phyloP scores from a whole-genome alignment of 192 early-diverging fungal species.

The Linnemannia elongata region DNA sequence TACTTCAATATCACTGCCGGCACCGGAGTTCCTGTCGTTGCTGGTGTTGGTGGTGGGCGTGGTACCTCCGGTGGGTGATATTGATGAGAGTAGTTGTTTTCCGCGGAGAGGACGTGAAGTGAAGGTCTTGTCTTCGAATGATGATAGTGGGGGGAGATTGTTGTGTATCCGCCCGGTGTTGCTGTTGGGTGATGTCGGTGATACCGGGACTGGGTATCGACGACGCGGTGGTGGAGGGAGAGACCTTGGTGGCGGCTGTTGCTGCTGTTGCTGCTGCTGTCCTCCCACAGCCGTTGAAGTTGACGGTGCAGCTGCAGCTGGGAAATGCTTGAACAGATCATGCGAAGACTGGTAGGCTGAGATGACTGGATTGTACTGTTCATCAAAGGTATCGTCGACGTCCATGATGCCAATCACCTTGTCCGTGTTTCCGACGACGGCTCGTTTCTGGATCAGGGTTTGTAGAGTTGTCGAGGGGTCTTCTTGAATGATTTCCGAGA shows the following conservation, averaged over 20 bases:
- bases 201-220: not conserved
- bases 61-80: not conserved
- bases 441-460: not conserved
- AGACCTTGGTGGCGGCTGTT: not conserved
- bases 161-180: not conserved
- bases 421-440: not conserved
- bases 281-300: not conserved
- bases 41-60: not conserved
- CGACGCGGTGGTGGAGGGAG: not conserved
- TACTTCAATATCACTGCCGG: not conserved
- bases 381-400: slow-evolving; percentile 30
- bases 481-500: not conserved
- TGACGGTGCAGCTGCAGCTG: not conserved
- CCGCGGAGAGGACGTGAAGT: not conserved
- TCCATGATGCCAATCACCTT: slow-evolving; percentile 1
- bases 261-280: not conserved
- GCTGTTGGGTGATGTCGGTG: not conserved
- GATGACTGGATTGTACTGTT: slow-evolving; percentile 31
- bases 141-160: not conserved
- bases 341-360: slow-evolving; percentile 26
- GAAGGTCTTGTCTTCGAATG: not conserved
- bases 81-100: not conserved
- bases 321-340: slow-evolving; percentile 7
- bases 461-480: not conserved
- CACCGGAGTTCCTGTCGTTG: not conserved